Base-by-base conservation (phyloP, 1,139 yeast species). In the Yamadazyma triangularis region DNA sequence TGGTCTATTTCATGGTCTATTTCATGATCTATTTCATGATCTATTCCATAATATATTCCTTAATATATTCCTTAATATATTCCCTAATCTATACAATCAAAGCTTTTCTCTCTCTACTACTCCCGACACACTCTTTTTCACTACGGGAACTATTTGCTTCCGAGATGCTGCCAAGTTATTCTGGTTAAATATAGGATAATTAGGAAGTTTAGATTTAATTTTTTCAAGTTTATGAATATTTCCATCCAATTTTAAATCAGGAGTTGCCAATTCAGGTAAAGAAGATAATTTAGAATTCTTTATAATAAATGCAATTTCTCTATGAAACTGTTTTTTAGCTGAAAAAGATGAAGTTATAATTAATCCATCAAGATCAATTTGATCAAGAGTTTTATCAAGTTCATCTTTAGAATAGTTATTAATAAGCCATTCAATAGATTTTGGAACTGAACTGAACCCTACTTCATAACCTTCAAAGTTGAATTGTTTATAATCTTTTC, bases 401-500 rank as follows among this genome's bases (percentile, higher is more conserved):
- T 64, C 62, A 2, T 56, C 47, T 27, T 53, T 52, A 2, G 48
- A 27, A 27, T 56, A 62, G 13, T 43, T 48, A 8, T 56, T 50
- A 31, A 63, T 44, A 1, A 84, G 47, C 79, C 86, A 80, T n/a
- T 60, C 58, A 25, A 81, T 56, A 0, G 88, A 67, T 50, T 76
- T 79, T 2, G 83, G 85, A 13, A 82, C 62, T 0, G 96, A 82
- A 32, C 91, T 74, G 45, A 88, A 80, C 0, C 96, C 97, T 20
- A 86, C 66, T 7, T 50, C 54, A 5, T 55, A 54, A 1, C 56
- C 58, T 9, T 55, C 53, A 37, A 74, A 73, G 4, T 56, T 60
- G 61, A 83, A 88, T 45, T 78, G 80, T 50, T 89, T 89, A 56
- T 84, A 89, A 51, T 89, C 98, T 53, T 87, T 88, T 27, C 80